A percentile compares a stretch with the other conserved stretches of the same genome.
Evolutionary conservation across 257 asterid genomes (phyloP).

Genomic region (Misopates orontium): DNA sequence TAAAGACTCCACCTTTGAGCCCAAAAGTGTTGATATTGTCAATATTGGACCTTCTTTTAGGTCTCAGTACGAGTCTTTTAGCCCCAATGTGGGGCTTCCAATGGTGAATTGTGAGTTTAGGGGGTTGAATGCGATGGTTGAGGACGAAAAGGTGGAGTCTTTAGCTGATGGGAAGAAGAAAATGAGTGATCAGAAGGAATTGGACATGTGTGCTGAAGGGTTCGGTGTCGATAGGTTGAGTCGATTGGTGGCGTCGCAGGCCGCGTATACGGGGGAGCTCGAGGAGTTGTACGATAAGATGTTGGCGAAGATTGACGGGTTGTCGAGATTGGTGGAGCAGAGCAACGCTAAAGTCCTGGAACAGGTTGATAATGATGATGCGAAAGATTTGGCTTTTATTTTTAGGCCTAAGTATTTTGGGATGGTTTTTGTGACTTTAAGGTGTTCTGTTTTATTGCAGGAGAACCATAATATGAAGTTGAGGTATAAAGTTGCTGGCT

Average conservation of each 20-base stretch:
- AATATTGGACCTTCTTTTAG: slow-evolving; percentile 88
- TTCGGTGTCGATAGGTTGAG: slow-evolving; percentile 64
- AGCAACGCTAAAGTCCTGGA: slow-evolving; percentile 67
- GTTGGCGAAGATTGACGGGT: slow-evolving; percentile 67
- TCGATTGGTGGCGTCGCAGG: slow-evolving; percentile 49
- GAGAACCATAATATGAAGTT: slow-evolving; percentile 69
- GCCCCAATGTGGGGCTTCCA: slow-evolving; percentile 70
- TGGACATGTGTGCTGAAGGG: slow-evolving; percentile 66
- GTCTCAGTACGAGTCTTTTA: slow-evolving; percentile 66
- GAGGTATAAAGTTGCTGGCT: slow-evolving; percentile 83
- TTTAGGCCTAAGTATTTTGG: slow-evolving; percentile 7
- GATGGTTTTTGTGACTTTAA: slow-evolving; percentile 13
- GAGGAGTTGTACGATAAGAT: slow-evolving; percentile 81
- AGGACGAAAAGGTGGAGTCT: slow-evolving; percentile 49
- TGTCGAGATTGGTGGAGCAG: slow-evolving; percentile 68
- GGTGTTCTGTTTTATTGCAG: slow-evolving; percentile 40
- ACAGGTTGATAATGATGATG: slow-evolving; percentile 54
- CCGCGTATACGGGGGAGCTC: slow-evolving; percentile 52
- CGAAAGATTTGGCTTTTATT: background rate
- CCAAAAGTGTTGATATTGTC: slow-evolving; percentile 57
- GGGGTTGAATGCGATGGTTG: slow-evolving; percentile 60
- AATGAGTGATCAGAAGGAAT: slow-evolving; percentile 53
- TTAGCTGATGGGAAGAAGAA: slow-evolving; percentile 34
- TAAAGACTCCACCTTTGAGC: slow-evolving; percentile 48
- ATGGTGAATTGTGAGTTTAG: slow-evolving; percentile 47